A percentile compares a stretch with the other conserved stretches of the same genome.
Conservation (phyloP, 2,329 filamentous ascomycete genomes). For the Zarea fungicola region DNA sequence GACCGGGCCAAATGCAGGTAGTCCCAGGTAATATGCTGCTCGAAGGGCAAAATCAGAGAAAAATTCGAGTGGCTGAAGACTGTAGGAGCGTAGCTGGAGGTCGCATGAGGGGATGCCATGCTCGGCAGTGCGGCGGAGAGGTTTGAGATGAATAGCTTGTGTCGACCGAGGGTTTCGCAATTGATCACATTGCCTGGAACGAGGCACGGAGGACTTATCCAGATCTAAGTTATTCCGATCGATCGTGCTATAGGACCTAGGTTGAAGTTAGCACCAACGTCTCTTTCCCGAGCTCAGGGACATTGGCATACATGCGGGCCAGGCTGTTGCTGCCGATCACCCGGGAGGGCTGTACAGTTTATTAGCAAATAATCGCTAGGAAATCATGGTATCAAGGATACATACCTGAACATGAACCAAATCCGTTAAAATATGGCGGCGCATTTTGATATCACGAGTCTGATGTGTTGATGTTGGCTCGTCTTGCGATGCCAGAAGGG, state of each 20-base stretch:
- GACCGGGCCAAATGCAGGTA: conserved; percentile 79
- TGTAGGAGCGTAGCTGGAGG: conserved; percentile 89
- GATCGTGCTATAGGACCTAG: neutral
- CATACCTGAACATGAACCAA: conserved; percentile 1
- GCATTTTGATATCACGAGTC: conserved; percentile 3
- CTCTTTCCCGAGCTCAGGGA: no score
- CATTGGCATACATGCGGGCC: neutral
- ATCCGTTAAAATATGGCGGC: neutral
- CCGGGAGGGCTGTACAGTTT: neutral
- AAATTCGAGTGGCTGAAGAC: conserved; percentile 83
- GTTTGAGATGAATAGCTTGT: conserved; percentile 80
- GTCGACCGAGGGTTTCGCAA: conserved; percentile 69
- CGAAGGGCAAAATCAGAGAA: conserved; percentile 92
- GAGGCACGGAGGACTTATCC: neutral
- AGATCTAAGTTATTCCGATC: neutral
- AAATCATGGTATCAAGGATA: neutral
- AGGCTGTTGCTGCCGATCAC: neutral
- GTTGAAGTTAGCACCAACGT: neutral
- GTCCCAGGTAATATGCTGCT: conserved; percentile 86
- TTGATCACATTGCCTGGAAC: neutral
- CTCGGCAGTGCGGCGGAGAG: conserved; percentile 67
- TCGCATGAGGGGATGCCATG: conserved; percentile 82
- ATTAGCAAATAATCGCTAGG: neutral
- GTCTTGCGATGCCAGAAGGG: no score
- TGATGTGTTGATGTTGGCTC: no score